Base-by-base conservation (phyloP, 352 stramenopile genomes). In the Pythium monospermum region DNA sequence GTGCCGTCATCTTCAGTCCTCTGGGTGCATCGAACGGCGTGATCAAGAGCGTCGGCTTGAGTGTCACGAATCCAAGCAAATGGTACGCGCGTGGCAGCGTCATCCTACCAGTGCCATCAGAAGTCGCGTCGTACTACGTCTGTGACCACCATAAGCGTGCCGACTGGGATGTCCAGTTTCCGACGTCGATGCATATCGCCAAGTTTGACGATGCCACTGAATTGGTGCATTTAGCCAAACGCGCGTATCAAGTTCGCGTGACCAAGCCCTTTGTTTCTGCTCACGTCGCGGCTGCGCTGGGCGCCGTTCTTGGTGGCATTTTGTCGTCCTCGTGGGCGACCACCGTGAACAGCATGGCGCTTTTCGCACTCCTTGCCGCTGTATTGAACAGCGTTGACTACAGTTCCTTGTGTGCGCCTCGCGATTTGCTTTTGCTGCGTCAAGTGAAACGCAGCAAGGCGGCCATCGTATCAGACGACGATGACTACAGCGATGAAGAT, bases 121-220 rank as follows among this genome's bases (percentile, higher is more conserved):
- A 87, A 52, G 72, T 89, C n/a, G 75, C 64, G 2, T 65, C 72
- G 12, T 73, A 71, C 33, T 67, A 86, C 35, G 60, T 92, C 23
- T 57, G 68, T 2, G 82, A 92, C 46, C 76, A 90, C 48, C 60
- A 59, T 4, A 83, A 80, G 57, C 78, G 82, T 10, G 64, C 71
- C 15, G 78, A 90, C 15, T 92, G 82, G 82, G 82, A 92, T 43
- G 35, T 85, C 6, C 76, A 90, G 31, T 92, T 92, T 40, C 79
- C 78, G 0, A 45, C 53, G 3, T 85, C 78, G 7, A 56, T 53
- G 3, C 76, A 87, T 33, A 64, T 92, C 3, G 82, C 82, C 0
- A 78, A 65, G 2, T 92, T 83, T 50, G 82, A 88, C 39, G 82
- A 89, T 22, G 66, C 71, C 8, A 92, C 82, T 23, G 75, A 88